phyloP scores from a whole-genome alignment of 2,329 filamentous ascomycete genomes.

The Xylariaceae sp. region DNA sequence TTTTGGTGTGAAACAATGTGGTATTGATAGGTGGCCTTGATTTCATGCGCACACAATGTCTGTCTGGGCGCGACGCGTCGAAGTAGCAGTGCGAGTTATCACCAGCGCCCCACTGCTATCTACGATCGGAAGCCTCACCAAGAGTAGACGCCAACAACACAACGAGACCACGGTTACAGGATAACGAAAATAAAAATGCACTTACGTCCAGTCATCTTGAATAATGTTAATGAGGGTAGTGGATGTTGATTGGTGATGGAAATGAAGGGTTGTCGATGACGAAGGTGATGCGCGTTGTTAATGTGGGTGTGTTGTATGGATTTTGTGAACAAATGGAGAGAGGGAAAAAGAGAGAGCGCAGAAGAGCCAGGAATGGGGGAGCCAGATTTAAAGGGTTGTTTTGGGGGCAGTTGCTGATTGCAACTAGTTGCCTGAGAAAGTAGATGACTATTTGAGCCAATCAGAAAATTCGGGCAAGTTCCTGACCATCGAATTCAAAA shows the following conservation, averaged over 20 bases:
- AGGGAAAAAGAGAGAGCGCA: constrained; percentile 22
- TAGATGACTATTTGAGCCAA: constrained; percentile 27
- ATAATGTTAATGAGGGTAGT: constrained; percentile 39
- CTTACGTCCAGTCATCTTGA: constrained; percentile 78
- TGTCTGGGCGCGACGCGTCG: constrained; percentile 41
- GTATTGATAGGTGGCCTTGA: constrained; percentile 8
- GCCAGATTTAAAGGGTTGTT: constrained; percentile 31
- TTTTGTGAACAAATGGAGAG: constrained; percentile 36
- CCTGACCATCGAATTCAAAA: constrained; percentile 29
- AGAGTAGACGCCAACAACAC: constrained; percentile 11
- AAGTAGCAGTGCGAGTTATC: constrained; percentile 10
- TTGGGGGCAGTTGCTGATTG: constrained; percentile 42
- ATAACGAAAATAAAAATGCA: constrained; percentile 39
- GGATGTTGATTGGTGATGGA: constrained; percentile 37
- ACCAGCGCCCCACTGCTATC: constrained; percentile 34
- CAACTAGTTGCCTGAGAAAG: constrained; percentile 31
- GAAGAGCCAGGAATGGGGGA: constrained; percentile 26
- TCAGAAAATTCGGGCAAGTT: constrained; percentile 32
- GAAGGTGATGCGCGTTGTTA: constrained; percentile 28
- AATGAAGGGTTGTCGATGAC: constrained; percentile 33
- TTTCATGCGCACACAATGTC: constrained; percentile 17
- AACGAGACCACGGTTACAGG: constrained; percentile 19
- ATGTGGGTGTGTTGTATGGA: constrained; percentile 38
- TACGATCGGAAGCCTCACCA: constrained; percentile 10
- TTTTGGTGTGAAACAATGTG: neutral